phyloP scores from a whole-genome alignment of 1,284 basidiomycete species.

The Ustilago hordei region DNA sequence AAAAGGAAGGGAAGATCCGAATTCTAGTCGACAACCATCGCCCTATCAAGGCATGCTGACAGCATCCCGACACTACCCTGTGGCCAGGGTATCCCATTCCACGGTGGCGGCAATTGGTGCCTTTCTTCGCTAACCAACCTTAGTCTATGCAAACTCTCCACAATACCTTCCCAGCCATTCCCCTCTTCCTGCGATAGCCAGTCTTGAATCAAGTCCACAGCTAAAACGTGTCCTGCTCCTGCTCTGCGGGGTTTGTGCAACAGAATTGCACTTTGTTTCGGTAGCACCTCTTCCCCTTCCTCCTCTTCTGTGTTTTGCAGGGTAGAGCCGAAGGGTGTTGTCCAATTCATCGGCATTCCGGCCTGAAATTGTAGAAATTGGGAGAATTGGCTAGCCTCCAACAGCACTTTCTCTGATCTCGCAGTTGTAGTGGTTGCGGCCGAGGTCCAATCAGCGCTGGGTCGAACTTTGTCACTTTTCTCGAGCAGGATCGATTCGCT shows the following conservation, averaged over 20 bases:
- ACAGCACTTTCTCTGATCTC: conserved; percentile 20
- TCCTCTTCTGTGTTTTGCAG: not conserved
- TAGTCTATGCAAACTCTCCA: conserved; percentile 32
- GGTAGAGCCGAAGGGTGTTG: conserved; percentile 1
- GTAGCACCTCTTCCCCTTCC: conserved; percentile 5
- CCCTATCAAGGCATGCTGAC: conserved; percentile 4
- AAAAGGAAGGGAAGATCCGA: not conserved
- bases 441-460: conserved; percentile 16
- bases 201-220: conserved; percentile 20
- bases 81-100: conserved; percentile 27
- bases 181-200: not conserved
- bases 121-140: conserved; percentile 37
- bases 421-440: conserved; percentile 9
- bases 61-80: conserved; percentile 31
- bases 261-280: conserved; percentile 14
- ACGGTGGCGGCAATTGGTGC: conserved; percentile 23
- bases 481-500: conserved; percentile 20
- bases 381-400: conserved; percentile 34
- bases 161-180: conserved; percentile 4
- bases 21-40: conserved; percentile 13
- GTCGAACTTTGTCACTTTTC: conserved; percentile 2
- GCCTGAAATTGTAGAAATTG: conserved; percentile 26
- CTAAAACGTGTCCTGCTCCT: conserved; percentile 8
- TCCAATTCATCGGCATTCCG: conserved; percentile 37
- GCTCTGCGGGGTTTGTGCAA: conserved; percentile 17